Evolutionary conservation across 202 grass and related monocot genomes (phyloP), one percentile per base, ranked within the genome.

Genomic region (Alloteropsis angusta): DNA sequence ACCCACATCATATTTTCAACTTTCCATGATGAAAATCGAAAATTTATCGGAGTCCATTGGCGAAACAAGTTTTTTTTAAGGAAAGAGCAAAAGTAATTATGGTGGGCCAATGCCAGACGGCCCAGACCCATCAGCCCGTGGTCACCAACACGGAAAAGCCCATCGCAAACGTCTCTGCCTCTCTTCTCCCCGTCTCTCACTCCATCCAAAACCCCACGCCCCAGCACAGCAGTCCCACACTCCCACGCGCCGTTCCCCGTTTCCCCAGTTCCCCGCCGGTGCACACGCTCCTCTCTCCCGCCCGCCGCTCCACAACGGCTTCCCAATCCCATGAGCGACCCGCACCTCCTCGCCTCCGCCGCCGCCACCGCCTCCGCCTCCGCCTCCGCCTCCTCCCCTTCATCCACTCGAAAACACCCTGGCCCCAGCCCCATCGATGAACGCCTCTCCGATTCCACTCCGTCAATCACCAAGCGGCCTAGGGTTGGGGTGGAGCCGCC

Each of bases 401-500:
- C 60, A 54, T 36, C 43, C 32, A 39, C 42, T 68, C 54, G 34
- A 28, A n/a, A 46, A 68, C 18, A 53, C 80, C 44, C 36, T 75
- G 14, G 59, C 13, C 37, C 80, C 66, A 74, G 59, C 13, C 37
- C 80, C 66, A 74, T 88, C 13, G 68, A 83, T 53, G 81, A 76
- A 49, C 50, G 41, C 65, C 58, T 78, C 39, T 81, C 70, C 9
- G 39, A 14, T 9, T 65, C 60, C 6, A 73, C 78, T 41, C 17
- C 75, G 4, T 50, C 66, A 71, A 30, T 58, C 65, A 30, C 75
- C 50, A 71, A 84, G 36, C 81, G 84, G 39, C 80, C 79, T 71
- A 76, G 75, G 79, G 69, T 85, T 83, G 78, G 74, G 42, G 61
- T 86, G 22, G 83, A 71, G 72, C 48, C 74, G 37, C 43, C 74